Conservation (phyloP, 73 alveolate genomes). For the Paramecium primaurelia region DNA sequence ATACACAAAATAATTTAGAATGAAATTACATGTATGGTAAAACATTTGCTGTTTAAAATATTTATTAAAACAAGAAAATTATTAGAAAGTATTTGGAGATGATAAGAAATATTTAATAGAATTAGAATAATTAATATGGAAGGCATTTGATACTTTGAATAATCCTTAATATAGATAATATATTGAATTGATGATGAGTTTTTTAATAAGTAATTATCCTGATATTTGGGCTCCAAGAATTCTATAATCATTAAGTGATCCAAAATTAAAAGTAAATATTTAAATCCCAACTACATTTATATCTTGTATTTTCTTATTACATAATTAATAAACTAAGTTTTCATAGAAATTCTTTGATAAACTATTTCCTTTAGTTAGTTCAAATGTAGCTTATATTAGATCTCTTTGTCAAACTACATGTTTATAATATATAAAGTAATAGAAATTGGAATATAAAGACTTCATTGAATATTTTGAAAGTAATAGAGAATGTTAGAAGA, state of each 20-base stretch:
- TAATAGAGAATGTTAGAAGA: conserved; percentile 49
- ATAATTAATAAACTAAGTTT: neutral
- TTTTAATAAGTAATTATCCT: neutral
- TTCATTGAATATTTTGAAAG: conserved; percentile 22
- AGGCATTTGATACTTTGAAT: neutral
- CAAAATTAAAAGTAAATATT: neutral
- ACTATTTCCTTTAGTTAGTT: neutral
- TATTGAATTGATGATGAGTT: conserved; percentile 27
- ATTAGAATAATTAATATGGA: conserved; percentile 16
- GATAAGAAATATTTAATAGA: neutral
- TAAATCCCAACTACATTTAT: conserved; percentile 22
- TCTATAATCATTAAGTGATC: neutral
- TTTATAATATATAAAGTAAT: neutral
- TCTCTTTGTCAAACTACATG: conserved; percentile 2
- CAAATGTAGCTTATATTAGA: conserved; percentile 41
- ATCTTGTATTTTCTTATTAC: neutral
- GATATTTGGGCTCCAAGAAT: conserved; percentile 48
- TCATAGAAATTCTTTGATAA: neutral
- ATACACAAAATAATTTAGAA: conserved; percentile 40
- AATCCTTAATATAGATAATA: conserved; percentile 37
- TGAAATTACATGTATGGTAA: conserved; percentile 33
- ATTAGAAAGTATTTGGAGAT: neutral
- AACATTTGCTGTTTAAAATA: conserved; percentile 2
- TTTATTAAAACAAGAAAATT: neutral
- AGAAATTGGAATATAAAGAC: conserved; percentile 21